Base-by-base conservation (phyloP, 352 stramenopile genomes). In the Phytophthora melonis region DNA sequence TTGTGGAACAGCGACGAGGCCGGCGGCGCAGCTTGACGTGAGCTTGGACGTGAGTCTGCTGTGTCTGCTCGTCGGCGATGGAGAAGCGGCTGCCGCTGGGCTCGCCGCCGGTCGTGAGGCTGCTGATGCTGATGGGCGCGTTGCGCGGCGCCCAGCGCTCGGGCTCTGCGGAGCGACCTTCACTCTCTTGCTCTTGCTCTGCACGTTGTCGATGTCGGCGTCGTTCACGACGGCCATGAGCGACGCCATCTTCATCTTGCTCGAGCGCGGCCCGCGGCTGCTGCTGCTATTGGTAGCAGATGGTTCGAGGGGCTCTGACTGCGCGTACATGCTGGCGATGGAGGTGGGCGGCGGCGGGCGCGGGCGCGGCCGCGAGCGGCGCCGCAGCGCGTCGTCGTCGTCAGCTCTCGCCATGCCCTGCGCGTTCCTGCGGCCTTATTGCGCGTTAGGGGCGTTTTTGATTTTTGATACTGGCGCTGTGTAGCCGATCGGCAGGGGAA, bases 231-330 rank as follows among this genome's bases (percentile, higher is more conserved):
- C 34, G 34, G 34, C 34, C 34, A 41, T 41, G 36, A 87, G 79
- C 68, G 83, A 81, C 66, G 79, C 79, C 82, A 84, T 82, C 71
- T 85, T 81, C 67, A 84, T 86, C 66, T 84, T 80, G 53, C 74
- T 72, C 16, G 70, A 56, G 69, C 54, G 54, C 9, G 41, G 63
- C 16, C 19, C 30, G 58, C 39, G 59, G 47, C 45, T 39, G 50
- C 50, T 58, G 32, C 32, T 39, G 32, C 27, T 32, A 32, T 32
- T 32, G 27, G 27, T 32, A 32, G 27, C 2, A 7, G 27, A 32
- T 9, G 36, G 36, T 5, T 13, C 36, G 36, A 16, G 5, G 11
- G 47, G 3, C n/a, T 11, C 47, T n/a, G 47, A 27, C 47, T 54
- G 55, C 18, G 63, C 65, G 56, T 78, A 80, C 64, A 72, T 70